Evolutionary conservation across 2,329 filamentous ascomycete genomes (phyloP), one percentile per base, ranked within the genome.

Genomic region (Hypoxylon sp.): DNA sequence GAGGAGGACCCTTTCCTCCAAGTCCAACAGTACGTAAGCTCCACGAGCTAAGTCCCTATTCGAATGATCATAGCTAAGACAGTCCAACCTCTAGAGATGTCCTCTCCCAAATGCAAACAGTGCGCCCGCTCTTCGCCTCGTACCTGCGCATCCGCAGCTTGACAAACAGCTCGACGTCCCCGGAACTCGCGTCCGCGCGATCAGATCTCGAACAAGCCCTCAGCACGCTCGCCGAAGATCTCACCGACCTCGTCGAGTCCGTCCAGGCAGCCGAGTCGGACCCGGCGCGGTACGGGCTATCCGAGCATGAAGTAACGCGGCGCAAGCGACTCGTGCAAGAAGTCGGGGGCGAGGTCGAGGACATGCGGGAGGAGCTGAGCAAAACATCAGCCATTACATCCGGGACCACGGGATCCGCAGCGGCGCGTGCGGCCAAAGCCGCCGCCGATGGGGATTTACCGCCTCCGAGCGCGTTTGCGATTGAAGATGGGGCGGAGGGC

Each of bases 61-160:
- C 6, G 42, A 31, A 14, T 8, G 3, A 24, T 10, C 14, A 22
- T 31, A 48, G 48, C 44, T 53, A 55, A 31, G 29, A 35, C 48
- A 60, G 26, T 13, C 48, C 24, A 53, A 50, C 46, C 4, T 52
- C 65, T 78, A 97, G 94, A 82, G 96, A 99, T 82, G 93, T 98
- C 73, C 90, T 97, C 73, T 84, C 90, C 70, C 92, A 97, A 68
- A 90, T 99, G 71, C 87, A 91, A 72, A 89, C 89, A 13, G 92
- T 93, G 58, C 91, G 95, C 9, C 91, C 94, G 57, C 90, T 98
- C 63, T 98, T 98, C 85, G 91, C 92, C 71, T 98, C 94, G 14
- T 99, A 97, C 84, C 88, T 97, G 47, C 95, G 96, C 78, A 99
- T 99, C 82, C 93, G 94, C 77, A 96, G 94, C 50, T 91, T 97